Evolutionary conservation across 1,284 basidiomycete genomes (phyloP), one percentile per base, ranked within the genome.

Genomic region (Pholiota adiposa): DNA sequence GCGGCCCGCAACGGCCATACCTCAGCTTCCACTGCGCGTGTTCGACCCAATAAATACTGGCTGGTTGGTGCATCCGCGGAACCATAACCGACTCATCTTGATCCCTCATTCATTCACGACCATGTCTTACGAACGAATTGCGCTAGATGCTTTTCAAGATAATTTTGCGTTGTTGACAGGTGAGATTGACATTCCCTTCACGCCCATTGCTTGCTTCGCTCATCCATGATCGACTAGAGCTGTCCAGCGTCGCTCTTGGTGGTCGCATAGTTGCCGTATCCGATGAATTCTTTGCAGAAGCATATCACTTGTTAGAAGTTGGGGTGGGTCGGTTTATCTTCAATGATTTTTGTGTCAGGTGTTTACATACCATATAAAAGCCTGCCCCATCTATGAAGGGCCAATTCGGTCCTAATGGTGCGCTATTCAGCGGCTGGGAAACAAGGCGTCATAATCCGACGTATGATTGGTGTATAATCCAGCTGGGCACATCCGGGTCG

Each of bases 371-470:
- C n/a, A 18, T n/a, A 49, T 27, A 54, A n/a, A n/a, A 95, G 92
- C 88, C 94, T 14, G 85, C 94, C 40, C 83, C 83, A 4, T 93
- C 88, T 68, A 75, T 96, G 75, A 93, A 96, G 76, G 97, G 97
- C 12, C 93, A 95, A 66, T 99, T 97, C 69, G 97, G 97, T 1
- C 94, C 96, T 1, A 97, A 96, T 51, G 97, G 97, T 25, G 97
- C 97, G 0, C 77, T 98, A 36, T 99, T 87, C 74, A 94, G 92
- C 68, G 97, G 96, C 54, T 99, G 97, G 97, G 97, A 99, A 75
- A 87, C 85, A 18, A 80, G 95, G 38, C 79, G 97, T 64, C 97
- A 99, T 75, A 98, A 97, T 74, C 87, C 90, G 0, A 72, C 82
- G 2, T 88, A 89, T 71, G 97, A 99, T 74, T 98, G 97, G 97